Evolutionary conservation across 345 rosid species (phyloP).

Genomic region (Rhizophora apiculata): DNA sequence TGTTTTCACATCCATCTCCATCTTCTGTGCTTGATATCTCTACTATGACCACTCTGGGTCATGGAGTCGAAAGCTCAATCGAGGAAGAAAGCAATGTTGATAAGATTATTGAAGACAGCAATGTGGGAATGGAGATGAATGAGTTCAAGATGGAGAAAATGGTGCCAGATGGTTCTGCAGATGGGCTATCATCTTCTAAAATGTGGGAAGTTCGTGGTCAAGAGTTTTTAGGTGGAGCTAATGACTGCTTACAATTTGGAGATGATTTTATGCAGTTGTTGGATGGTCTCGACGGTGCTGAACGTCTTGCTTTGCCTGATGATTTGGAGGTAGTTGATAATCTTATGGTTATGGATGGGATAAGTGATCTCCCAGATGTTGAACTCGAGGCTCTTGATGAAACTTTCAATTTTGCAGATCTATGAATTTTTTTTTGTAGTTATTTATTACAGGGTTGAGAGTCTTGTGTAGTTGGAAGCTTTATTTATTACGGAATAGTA

Average conservation of each 20-base stretch:
- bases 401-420: constrained; percentile 20
- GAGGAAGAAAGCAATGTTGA: background rate
- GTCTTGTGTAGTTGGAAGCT: no score
- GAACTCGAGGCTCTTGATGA: constrained; percentile 38
- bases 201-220: constrained; percentile 15
- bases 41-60: constrained; percentile 8
- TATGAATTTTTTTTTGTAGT: constrained; percentile 1
- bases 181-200: constrained; percentile 14
- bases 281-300: background rate
- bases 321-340: background rate
- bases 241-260: background rate
- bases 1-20: constrained; percentile 34
- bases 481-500: no score
- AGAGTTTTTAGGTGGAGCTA: constrained; percentile 8
- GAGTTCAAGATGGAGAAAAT: background rate
- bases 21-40: constrained; percentile 46
- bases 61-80: background rate
- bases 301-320: background rate
- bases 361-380: constrained; percentile 21
- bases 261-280: constrained; percentile 13
- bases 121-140: background rate
- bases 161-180: constrained; percentile 2
- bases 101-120: constrained; percentile 13
- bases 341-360: background rate
- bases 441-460: background rate